Evolutionary conservation across 2,329 filamentous ascomycete species (phyloP), one percentile per base, ranked within the genome.

Genomic region (Ramichloridium luteum): DNA sequence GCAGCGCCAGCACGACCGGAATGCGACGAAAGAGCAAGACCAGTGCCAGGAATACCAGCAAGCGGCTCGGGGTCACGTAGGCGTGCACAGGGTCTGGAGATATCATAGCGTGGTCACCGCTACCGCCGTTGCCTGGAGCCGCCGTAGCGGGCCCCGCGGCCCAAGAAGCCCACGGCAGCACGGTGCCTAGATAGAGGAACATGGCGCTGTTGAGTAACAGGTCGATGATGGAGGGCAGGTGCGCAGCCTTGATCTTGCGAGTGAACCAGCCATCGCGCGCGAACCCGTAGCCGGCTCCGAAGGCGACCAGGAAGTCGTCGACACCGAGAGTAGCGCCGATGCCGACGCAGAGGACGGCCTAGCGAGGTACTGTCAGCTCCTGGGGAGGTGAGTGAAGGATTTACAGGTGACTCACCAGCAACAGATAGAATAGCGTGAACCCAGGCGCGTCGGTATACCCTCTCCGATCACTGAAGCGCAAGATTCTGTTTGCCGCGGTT

Each of bases 291-390:
- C 68, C 68, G 1, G 67, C 67, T n/a, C 60, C 62, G 37, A 72
- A 72, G 1, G 67, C 62, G 3, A 71, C 64, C 0, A 72, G 59
- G 47, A 72, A 72, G 46, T 72, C 68, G 40, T 72, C 68, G 1
- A 60, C 55, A 5, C 68, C 67, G 0, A 72, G 56, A 0, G 60
- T 65, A 3, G 60, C 64, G 16, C 64, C 69, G 0, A 70, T 48
- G 2, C 68, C 68, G 12, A 70, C 54, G 13, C 56, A 60, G 40
- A 72, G 62, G 12, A 70, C 46, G 6, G 69, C 67, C 20, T 23
- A n/a, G n/a, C 20, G 20, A 8, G 20, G n/a, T 23, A 23, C n/a
- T 23, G n/a, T 8, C 20, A 23, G n/a, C 8, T 23, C 20, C n/a
- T 23, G 8, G n/a, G n/a, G 20, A 23, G 20, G 8, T 8, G 20